Conservation (phyloP, 768 basidiomycete species). For the Heimioporus sp. region DNA sequence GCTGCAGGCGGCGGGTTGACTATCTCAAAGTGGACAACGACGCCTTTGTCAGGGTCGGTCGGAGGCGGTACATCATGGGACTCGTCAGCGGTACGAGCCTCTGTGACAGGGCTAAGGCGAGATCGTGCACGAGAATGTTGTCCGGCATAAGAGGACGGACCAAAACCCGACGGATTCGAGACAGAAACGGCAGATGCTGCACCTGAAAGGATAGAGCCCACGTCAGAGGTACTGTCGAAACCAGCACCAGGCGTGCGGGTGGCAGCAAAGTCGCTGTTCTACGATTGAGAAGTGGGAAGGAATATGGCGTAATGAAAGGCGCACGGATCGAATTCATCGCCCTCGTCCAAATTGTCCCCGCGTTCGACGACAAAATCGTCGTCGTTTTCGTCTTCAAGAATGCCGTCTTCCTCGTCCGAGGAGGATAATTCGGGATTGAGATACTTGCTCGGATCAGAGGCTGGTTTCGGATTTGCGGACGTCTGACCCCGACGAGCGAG, state of each 20-base stretch:
- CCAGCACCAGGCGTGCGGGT: slow-evolving; percentile 47
- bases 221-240: slow-evolving; percentile 65
- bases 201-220: slow-evolving; percentile 56
- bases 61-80: slow-evolving; percentile 22
- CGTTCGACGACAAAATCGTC: slow-evolving; percentile 50
- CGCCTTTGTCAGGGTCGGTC: slow-evolving; percentile 21
- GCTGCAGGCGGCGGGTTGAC: slow-evolving; percentile 40
- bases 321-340: slow-evolving; percentile 80
- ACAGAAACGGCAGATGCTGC: slow-evolving; percentile 48
- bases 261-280: slow-evolving; percentile 63
- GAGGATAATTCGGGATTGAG: slow-evolving; percentile 50
- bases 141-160: slow-evolving; percentile 45
- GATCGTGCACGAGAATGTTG: slow-evolving; percentile 37
- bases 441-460: slow-evolving; percentile 31
- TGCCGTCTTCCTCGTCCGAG: slow-evolving; percentile 50
- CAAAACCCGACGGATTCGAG: slow-evolving; percentile 52
- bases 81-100: slow-evolving; percentile 38
- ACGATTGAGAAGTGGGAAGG: not conserved
- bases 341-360: slow-evolving; percentile 56
- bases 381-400: slow-evolving; percentile 45
- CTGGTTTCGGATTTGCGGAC: slow-evolving; percentile 22
- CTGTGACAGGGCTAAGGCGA: slow-evolving; percentile 64
- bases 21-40: slow-evolving; percentile 55
- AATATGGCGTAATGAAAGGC: slow-evolving; percentile 25
- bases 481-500: slow-evolving; percentile 52